Conservation (phyloP, 2,329 filamentous ascomycete species). For the Fusarium verticillioides region DNA sequence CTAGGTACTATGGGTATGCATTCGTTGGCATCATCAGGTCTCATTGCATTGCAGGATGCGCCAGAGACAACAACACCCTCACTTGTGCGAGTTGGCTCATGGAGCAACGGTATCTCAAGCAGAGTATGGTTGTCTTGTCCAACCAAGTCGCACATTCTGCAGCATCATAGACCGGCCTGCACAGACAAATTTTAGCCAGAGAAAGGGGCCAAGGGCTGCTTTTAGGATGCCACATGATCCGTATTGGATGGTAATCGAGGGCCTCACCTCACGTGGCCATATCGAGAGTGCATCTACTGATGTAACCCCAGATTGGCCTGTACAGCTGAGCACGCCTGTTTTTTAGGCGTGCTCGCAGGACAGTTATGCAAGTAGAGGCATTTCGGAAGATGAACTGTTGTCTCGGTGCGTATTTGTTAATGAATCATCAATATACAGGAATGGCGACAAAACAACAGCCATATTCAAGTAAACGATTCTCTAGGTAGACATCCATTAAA, state of each 20-base stretch:
- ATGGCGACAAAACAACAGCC: not conserved
- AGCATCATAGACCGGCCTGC: not conserved
- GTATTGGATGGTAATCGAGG: slow-evolving; percentile 14
- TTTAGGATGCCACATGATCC: slow-evolving; percentile 18
- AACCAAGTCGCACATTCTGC: not conserved
- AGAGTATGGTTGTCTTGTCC: not conserved
- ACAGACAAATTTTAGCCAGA: not conserved
- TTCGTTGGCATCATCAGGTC: not conserved
- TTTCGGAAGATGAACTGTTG: not conserved
- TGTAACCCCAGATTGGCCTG: slow-evolving; percentile 31
- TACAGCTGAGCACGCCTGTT: slow-evolving; percentile 18
- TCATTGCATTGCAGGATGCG: not conserved
- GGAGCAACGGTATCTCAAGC: not conserved
- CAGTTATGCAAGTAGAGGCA: not conserved
- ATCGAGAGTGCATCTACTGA: slow-evolving; percentile 12
- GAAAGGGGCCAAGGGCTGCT: not conserved
- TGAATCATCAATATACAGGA: not conserved
- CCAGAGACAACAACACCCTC: not conserved
- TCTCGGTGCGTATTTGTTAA: not conserved
- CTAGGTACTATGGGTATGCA: not conserved
- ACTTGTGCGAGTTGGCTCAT: not conserved
- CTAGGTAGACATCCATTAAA: not conserved
- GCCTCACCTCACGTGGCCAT: slow-evolving; percentile 36
- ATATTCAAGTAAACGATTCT: not conserved
- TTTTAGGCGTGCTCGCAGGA: not conserved